Evolutionary conservation across 352 stramenopile species (phyloP).

Genomic region (Phytophthora megakarya): DNA sequence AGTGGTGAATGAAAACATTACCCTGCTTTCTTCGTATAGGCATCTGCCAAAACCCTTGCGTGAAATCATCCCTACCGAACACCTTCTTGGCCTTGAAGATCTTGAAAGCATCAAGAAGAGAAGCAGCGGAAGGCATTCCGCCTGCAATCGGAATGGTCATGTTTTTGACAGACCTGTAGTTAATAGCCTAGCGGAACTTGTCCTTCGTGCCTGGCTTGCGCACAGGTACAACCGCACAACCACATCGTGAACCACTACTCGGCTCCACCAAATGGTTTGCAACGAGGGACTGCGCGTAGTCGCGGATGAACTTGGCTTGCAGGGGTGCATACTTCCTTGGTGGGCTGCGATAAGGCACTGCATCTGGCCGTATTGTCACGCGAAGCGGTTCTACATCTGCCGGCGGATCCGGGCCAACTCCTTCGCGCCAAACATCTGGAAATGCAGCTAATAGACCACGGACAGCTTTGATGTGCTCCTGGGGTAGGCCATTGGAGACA

Average conservation of each 20-base stretch:
- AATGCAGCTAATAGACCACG: conserved; percentile 4
- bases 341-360: background rate
- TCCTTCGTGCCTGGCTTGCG: too few relatives aligned
- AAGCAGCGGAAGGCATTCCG: too few relatives aligned
- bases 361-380: background rate
- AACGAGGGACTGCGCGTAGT: background rate
- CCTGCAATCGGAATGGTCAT: too few relatives aligned
- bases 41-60: too few relatives aligned
- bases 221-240: background rate
- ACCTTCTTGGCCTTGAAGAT: too few relatives aligned
- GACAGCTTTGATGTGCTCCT: background rate
- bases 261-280: conserved; percentile 4
- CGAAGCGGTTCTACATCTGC: conserved; percentile 2
- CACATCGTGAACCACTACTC: background rate
- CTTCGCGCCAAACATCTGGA: background rate
- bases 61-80: too few relatives aligned
- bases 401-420: background rate
- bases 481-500: background rate
- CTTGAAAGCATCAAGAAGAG: too few relatives aligned
- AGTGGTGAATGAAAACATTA: too few relatives aligned
- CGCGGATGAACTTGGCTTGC: background rate
- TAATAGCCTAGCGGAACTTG: too few relatives aligned
- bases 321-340: conserved; percentile 14
- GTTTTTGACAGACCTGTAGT: too few relatives aligned
- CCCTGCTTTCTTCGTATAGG: too few relatives aligned